Conservation (phyloP, 768 basidiomycete species). For the Trametes cinnabarina region DNA sequence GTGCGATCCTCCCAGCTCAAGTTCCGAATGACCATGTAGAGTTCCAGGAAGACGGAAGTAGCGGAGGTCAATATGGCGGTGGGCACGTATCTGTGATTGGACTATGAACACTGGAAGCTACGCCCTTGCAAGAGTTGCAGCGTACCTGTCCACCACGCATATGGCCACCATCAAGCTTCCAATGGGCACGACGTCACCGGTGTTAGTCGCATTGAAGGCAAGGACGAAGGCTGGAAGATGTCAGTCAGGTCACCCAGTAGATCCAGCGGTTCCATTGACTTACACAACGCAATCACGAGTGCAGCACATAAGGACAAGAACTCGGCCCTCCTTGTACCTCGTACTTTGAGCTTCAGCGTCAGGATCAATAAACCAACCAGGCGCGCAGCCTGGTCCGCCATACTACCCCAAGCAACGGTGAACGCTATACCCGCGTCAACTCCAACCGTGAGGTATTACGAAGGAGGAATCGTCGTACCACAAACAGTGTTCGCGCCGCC, state of each 20-base stretch:
- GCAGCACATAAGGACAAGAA: slow-evolving; percentile 31
- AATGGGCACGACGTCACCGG: slow-evolving; percentile 28
- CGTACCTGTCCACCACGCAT: slow-evolving; percentile 35
- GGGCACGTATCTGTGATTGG: slow-evolving; percentile 37
- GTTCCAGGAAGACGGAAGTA: slow-evolving; percentile 37
- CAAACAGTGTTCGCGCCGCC: slow-evolving; percentile 15
- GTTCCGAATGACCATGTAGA: slow-evolving; percentile 38
- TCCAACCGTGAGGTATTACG: not conserved
- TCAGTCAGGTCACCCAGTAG: not conserved
- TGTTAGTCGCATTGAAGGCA: slow-evolving; percentile 38
- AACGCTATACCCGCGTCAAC: slow-evolving; percentile 34
- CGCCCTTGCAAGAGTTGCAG: not conserved
- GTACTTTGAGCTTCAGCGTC: slow-evolving; percentile 33
- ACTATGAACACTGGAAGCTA: not conserved
- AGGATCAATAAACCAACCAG: slow-evolving; percentile 41
- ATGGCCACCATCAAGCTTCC: slow-evolving; percentile 21
- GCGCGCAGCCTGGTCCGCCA: slow-evolving; percentile 38
- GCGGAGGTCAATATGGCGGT: slow-evolving; percentile 37
- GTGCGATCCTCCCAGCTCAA: slow-evolving; percentile 27
- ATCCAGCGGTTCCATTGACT: slow-evolving; percentile 2
- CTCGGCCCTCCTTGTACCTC: slow-evolving; percentile 33
- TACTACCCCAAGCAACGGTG: slow-evolving; percentile 44
- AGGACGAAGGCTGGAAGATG: slow-evolving; percentile 37
- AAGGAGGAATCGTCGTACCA: slow-evolving; percentile 2
- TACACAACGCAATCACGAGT: slow-evolving; percentile 37